phyloP scores from a whole-genome alignment of 2,329 filamentous ascomycete species.

The Beauveria medogensis region DNA sequence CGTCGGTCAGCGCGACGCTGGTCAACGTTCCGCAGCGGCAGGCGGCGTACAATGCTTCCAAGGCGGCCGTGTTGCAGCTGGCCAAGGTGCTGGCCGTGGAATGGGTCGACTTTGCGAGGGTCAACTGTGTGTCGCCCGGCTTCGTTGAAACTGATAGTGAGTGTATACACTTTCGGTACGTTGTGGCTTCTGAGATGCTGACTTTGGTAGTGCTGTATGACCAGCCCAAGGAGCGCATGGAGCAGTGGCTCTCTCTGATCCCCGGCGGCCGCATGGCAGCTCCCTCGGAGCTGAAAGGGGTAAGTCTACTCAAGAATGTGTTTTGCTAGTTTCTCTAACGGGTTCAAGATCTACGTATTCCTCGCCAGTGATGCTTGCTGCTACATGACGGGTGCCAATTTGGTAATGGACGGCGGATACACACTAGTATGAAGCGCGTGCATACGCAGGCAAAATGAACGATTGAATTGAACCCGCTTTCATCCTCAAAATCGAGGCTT shows the following conservation, averaged over 20 bases:
- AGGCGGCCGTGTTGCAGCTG: slow-evolving; percentile 48
- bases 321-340: background rate
- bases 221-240: slow-evolving; percentile 14
- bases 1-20: slow-evolving; percentile 15
- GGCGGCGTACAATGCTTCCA: slow-evolving; percentile 60
- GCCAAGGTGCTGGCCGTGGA: slow-evolving; percentile 54
- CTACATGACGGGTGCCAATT: slow-evolving; percentile 40
- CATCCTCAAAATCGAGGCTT: too few relatives aligned
- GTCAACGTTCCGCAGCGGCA: slow-evolving; percentile 33
- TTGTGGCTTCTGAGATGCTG: background rate
- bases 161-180: background rate
- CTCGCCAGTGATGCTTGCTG: slow-evolving; percentile 37
- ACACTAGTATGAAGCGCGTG: slow-evolving; percentile 14
- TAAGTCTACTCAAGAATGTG: background rate
- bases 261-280: slow-evolving; percentile 14
- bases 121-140: slow-evolving; percentile 62
- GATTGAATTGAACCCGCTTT: too few relatives aligned
- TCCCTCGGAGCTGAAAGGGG: slow-evolving; percentile 16
- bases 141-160: slow-evolving; percentile 57
- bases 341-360: slow-evolving; percentile 35
- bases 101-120: slow-evolving; percentile 62
- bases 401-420: slow-evolving; percentile 42
- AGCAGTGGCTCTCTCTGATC: slow-evolving; percentile 15
- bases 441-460: too few relatives aligned
- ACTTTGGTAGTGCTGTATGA: slow-evolving; percentile 8